Base-by-base conservation (phyloP, 2,329 filamentous ascomycete species). In the Cladosporium colombiae region DNA sequence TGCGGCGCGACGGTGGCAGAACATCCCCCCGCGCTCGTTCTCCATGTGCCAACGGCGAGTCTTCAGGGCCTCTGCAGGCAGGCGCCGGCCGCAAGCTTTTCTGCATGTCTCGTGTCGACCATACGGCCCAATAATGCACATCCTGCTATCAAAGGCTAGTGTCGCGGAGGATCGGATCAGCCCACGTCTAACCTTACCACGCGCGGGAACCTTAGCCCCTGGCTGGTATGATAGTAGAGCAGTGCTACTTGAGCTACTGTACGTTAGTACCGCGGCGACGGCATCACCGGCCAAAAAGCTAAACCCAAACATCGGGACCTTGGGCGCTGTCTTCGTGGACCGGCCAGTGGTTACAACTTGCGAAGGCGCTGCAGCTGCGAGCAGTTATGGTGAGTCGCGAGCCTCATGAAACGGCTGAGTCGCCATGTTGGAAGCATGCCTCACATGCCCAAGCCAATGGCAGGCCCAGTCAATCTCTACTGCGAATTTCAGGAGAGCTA, bases 201-300 rank as follows among this genome's bases (percentile, higher is more conserved):
- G 49, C 60, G 49, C 60, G 33, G 60, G 50, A 63, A 63, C 33
- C 49, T 56, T 56, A 63, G 52, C 61, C 61, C 61, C 61, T 63
- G 61, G 49, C 49, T 55, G 61, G 50, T 63, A 63, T 63, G 21
- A 63, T 63, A 63, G 50, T 62, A 62, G 44, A 46, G 44, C 59
- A 25, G 27, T 49, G 59, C 40, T 46, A 46, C 40, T 46, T 10
- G 40, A 46, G 40, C 40, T 46, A 46, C 40, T 46, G 40, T 21
- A 46, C 40, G 40, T 46, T 46, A 46, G 40, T 55, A 55, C 52
- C 52, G 52, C 27, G 21, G 52, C 52, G 29, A 33, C 31, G 52
- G 29, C 18, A 55, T 33, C 27, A 55, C 27, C 52, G 27, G 52
- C 31, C 52, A 55, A n/a, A 55, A 55, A 55, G 29, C 29, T 55